Base-by-base conservation (phyloP, 208 protist genomes). In the Naegleria lovaniensis region DNA sequence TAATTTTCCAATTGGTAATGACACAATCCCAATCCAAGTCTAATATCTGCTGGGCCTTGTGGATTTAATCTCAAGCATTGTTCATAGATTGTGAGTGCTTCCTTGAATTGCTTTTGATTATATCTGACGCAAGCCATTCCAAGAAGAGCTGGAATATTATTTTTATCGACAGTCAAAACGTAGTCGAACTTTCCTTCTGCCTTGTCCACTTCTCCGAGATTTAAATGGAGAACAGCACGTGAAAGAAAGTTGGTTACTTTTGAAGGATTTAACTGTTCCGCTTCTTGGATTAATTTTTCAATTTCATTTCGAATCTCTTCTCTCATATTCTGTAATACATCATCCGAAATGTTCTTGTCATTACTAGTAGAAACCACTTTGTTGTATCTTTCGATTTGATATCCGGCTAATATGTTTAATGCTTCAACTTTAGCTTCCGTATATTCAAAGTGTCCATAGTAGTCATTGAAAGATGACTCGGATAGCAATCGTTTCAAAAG, bases 21-120 rank as follows among this genome's bases (percentile, higher is more conserved):
- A 43, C 91, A 92, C 25, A 91, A 1, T 55, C 91, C 91, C 36
- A 92, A 40, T 9, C 52, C 91, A 38, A 83, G 85, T 36, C 91
- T 58, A 36, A 92, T 67, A 51, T 38, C 76, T 38, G 85, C 86
- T 33, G 91, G 87, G 11, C 87, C 90, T 38, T 41, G 5, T 38
- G 83, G 41, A 25, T 48, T 51, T 22, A 67, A 33, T 11, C 19
- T 67, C 15, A 92, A 9, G 29, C 16, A 88, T 22, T 88, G n/a
- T 52, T 79, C n/a, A 83, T 76, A 92, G n/a, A 48, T 41, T 43
- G 6, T 9, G 6, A 90, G 38, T 52, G 91, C 58, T 0, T 92
- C 52, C 3, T 38, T 58, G 41, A 79, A 92, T 15, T 91, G 4
- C 5, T 41, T 38, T 39, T 79, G 5, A 55, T 75, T 19, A 36